Conservation (phyloP, 1,284 basidiomycete genomes). For the Stereum hirsutum region DNA sequence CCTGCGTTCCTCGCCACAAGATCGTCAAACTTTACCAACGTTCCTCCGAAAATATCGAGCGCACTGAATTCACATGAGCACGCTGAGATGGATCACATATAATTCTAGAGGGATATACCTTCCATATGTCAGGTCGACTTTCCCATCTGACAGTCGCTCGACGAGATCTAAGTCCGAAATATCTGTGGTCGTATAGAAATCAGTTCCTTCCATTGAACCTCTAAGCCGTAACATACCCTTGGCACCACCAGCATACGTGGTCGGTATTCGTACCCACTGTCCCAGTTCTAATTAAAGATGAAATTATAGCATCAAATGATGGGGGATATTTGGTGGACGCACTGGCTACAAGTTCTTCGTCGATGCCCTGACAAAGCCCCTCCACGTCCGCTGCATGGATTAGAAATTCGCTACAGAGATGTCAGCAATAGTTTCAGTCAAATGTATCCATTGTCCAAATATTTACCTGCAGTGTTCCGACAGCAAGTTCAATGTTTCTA, state of each 20-base stretch:
- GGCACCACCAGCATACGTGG: conserved; percentile 97
- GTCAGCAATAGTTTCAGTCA: neutral
- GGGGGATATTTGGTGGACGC: conserved; percentile 24
- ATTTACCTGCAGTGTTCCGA: conserved; percentile 68
- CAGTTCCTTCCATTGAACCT: no score
- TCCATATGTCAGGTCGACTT: conserved; percentile 93
- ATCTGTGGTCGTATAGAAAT: conserved; percentile 34
- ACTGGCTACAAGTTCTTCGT: conserved; percentile 84
- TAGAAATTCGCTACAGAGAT: conserved; percentile 72
- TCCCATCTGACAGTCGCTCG: conserved; percentile 71
- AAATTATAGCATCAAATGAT: neutral
- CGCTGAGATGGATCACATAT: conserved; percentile 4
- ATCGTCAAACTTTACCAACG: conserved; percentile 63
- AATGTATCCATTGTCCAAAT: neutral
- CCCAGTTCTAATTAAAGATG: conserved; percentile 58
- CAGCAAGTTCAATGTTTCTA: conserved; percentile 66
- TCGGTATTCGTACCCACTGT: conserved; percentile 86
- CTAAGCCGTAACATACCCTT: conserved; percentile 53
- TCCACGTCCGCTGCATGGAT: conserved; percentile 98
- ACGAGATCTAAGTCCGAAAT: conserved; percentile 83
- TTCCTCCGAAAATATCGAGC: conserved; percentile 80
- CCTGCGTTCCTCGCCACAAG: conserved; percentile 30
- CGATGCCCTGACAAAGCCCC: conserved; percentile 94
- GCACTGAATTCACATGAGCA: conserved; percentile 32
- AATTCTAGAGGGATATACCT: conserved; percentile 43